These are phyloP conservation scores for Ogataea minuta DNA, from an alignment of 805 yeast species.

Conservation along the genomic window DNA sequence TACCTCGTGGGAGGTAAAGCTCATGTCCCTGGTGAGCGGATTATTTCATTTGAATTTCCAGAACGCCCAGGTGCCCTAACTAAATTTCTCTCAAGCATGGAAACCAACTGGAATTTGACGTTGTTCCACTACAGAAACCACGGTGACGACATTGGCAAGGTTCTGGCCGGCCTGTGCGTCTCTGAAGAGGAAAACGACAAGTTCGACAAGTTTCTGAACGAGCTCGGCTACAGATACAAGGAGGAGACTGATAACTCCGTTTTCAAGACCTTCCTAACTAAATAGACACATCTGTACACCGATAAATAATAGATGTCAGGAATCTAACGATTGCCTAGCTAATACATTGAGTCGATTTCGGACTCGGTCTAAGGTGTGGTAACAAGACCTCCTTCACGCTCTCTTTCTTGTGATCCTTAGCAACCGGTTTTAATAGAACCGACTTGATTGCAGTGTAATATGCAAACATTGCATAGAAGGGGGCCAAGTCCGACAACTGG, in stretches of 20 bases:
- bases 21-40: conserved; percentile 66
- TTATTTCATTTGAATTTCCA: conserved; percentile 89
- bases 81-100: conserved; percentile 69
- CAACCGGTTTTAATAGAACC: too few species aligned
- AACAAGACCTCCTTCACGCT: too few species aligned
- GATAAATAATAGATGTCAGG: conserved; percentile 5
- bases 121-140: conserved; percentile 96
- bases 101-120: conserved; percentile 85
- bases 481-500: too few species aligned
- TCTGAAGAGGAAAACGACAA: conserved; percentile 67
- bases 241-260: conserved; percentile 87
- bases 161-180: conserved; percentile 84
- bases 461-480: too few species aligned
- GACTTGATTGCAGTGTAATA: too few species aligned
- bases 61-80: conserved; percentile 95
- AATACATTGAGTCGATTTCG: not conserved
- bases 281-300: conserved; percentile 1
- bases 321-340: not conserved
- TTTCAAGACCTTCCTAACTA: conserved; percentile 69
- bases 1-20: conserved; percentile 94
- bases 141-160: conserved; percentile 92
- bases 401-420: too few species aligned
- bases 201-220: conserved; percentile 65
- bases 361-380: too few species aligned
- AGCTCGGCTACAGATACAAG: conserved; percentile 69